phyloP scores from a whole-genome alignment of 331 rosid genomes.

The Erythrophleum ivorense region DNA sequence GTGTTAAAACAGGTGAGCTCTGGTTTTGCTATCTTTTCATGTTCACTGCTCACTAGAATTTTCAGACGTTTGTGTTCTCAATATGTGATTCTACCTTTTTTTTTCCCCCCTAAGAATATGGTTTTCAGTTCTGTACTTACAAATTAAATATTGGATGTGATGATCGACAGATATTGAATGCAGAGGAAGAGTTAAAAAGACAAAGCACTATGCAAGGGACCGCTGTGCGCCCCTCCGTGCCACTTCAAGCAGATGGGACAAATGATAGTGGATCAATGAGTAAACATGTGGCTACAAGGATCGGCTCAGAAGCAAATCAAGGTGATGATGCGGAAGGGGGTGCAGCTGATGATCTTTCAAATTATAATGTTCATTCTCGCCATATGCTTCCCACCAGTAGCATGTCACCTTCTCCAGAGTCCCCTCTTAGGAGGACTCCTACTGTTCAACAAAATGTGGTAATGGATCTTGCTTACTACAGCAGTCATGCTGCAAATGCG shows the following conservation, averaged over 20 bases:
- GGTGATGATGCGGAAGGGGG: slow-evolving; percentile 73
- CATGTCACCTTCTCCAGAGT: slow-evolving; percentile 90
- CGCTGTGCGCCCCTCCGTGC: slow-evolving; percentile 55
- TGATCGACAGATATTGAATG: slow-evolving; percentile 75
- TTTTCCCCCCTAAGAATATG: background rate
- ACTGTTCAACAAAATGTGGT: slow-evolving; percentile 65
- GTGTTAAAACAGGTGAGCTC: slow-evolving; percentile 82
- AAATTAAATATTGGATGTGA: slow-evolving; percentile 16
- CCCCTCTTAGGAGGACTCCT: slow-evolving; percentile 83
- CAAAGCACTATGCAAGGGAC: slow-evolving; percentile 62
- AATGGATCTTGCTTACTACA: slow-evolving; percentile 30
- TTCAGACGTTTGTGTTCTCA: background rate
- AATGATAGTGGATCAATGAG: slow-evolving; percentile 71
- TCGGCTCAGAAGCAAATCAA: slow-evolving; percentile 64
- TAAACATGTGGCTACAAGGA: slow-evolving; percentile 59
- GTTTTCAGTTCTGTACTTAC: background rate
- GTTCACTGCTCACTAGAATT: background rate
- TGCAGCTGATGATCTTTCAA: slow-evolving; percentile 72
- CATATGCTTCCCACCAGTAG: slow-evolving; percentile 64
- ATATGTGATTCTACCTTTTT: background rate
- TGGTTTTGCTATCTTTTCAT: background rate
- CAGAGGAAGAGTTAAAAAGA: slow-evolving; percentile 92
- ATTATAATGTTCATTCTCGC: slow-evolving; percentile 63
- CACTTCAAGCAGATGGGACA: slow-evolving; percentile 67
- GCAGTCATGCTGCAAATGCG: slow-evolving; percentile 30